Percentiles rank a stretch among this genome's conserved stretches.
Conservation (phyloP, 192 early-diverging fungal species). For the Obelidium mucronatum region DNA sequence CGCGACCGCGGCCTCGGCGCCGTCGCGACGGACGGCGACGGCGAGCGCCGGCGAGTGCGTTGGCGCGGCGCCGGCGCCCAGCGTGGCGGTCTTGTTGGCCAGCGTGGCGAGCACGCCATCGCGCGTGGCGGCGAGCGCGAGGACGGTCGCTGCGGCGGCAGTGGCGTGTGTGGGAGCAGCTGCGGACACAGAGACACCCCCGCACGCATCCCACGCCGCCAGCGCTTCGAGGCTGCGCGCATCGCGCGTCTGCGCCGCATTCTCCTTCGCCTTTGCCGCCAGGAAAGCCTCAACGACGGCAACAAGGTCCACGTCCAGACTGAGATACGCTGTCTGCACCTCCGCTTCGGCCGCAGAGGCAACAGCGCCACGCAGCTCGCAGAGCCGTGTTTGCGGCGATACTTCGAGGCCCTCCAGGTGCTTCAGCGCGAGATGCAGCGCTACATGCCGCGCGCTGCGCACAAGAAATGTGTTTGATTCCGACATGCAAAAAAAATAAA, state of each 20-base stretch:
- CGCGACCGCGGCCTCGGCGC: constrained; percentile 23
- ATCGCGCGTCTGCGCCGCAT: neutral
- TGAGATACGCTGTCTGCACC: constrained; percentile 4
- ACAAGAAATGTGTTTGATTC: constrained; percentile 11
- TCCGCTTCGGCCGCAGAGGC: neutral
- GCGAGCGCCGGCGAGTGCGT: constrained; percentile 65
- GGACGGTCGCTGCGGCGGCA: neutral
- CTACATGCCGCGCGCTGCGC: neutral
- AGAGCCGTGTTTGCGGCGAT: neutral
- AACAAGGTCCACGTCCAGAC: neutral
- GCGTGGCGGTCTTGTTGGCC: constrained; percentile 40
- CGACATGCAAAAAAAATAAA: too few species aligned
- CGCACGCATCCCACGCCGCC: neutral
- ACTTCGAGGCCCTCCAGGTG: constrained; percentile 4
- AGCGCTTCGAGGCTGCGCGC: neutral
- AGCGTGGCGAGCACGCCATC: constrained; percentile 20
- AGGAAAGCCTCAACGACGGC: constrained; percentile 19
- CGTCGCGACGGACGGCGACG: constrained; percentile 69
- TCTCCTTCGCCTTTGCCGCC: neutral
- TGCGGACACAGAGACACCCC: neutral
- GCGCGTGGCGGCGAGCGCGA: constrained; percentile 38
- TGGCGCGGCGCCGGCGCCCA: constrained; percentile 55
- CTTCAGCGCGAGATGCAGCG: neutral
- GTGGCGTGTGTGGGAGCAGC: neutral
- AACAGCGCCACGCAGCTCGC: neutral